A percentile compares a stretch with the other conserved stretches of the same genome.
Evolutionary conservation across 1,139 yeast genomes (phyloP).

Genomic region (Wickerhamomyces sp.): DNA sequence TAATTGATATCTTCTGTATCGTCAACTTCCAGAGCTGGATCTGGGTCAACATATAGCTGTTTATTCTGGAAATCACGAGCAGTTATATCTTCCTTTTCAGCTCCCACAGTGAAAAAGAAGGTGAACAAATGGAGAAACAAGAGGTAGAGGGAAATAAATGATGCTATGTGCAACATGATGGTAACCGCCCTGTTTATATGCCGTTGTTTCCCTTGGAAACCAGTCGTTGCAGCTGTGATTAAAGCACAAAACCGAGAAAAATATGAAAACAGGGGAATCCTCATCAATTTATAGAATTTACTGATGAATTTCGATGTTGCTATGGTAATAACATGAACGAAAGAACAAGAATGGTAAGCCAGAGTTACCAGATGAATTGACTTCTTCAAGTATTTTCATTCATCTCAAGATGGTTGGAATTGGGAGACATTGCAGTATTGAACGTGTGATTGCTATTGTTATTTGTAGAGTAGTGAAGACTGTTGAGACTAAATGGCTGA

Average conservation of each 20-base stretch:
- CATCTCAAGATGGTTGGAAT: constrained; percentile 1
- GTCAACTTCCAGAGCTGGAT: constrained; percentile 11
- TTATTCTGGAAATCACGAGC: constrained; percentile 12
- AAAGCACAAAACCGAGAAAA: too few species aligned
- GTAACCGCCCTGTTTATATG: too few species aligned
- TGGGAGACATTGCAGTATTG: constrained; percentile 9
- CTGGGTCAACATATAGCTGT: constrained; percentile 20
- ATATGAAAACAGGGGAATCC: too few species aligned
- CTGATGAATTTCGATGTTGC: too few species aligned
- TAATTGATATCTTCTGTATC: constrained; percentile 18
- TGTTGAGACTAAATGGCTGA: constrained; percentile 6
- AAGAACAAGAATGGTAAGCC: too few species aligned
- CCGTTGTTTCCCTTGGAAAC: background rate
- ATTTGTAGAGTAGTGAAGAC: constrained; percentile 10
- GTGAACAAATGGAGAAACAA: background rate
- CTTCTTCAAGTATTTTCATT: too few species aligned
- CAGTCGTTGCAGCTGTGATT: too few species aligned
- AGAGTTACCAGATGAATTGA: too few species aligned
- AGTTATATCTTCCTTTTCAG: background rate
- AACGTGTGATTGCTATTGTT: constrained; percentile 14
- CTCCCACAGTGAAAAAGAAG: background rate
- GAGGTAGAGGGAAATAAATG: too few species aligned
- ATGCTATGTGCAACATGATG: too few species aligned
- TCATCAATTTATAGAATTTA: too few species aligned
- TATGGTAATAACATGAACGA: too few species aligned